Base-by-base conservation (phyloP, 2,329 filamentous ascomycete species). In the Beauveria australis region DNA sequence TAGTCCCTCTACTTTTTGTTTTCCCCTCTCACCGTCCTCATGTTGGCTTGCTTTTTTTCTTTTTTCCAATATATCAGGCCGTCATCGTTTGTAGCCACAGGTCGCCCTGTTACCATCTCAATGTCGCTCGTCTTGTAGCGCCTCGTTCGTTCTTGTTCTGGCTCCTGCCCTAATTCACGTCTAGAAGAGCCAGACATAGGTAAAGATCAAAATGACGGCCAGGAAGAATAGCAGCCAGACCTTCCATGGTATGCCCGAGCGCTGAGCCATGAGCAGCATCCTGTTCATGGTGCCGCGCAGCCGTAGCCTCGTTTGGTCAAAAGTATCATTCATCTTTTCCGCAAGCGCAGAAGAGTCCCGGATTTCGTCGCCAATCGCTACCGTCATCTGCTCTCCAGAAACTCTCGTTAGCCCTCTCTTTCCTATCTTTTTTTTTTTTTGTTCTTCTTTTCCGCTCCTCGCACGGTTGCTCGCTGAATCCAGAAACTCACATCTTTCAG, bases 281-380 rank as follows among this genome's bases (percentile, higher is more conserved):
- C 92, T 82, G 72, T 91, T 96, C 94, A 99, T 97, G 19, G 95
- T 97, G 59, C 93, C 92, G 49, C 87, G 84, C 64, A 99, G 78
- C 64, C 89, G 84, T 57, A 92, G 76, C 40, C 92, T 81, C 58
- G 93, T 95, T 68, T 84, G 86, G 72, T 97, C 93, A 71, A 97
- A 99, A 5, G 86, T 84, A 70, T 96, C 91, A 74, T 97, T 97
- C 88, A 99, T 96, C 76, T 92, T 93, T 68, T 97, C 91, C 2
- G 92, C 89, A 4, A 97, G 81, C 2, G 90, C 87, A 2, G 91
- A 90, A 16, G 89, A 94, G 64, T 96, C 90, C 67, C 93, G 85
- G 69, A 97, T 97, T 75, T 97, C 94, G 70, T 95, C 91, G 65
- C 94, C 94, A 66, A 99, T 99, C 5, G 92, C 91, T 43, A 91